Conservation (phyloP, 2,329 filamentous ascomycete genomes). For the Boeremia lycopersici region DNA sequence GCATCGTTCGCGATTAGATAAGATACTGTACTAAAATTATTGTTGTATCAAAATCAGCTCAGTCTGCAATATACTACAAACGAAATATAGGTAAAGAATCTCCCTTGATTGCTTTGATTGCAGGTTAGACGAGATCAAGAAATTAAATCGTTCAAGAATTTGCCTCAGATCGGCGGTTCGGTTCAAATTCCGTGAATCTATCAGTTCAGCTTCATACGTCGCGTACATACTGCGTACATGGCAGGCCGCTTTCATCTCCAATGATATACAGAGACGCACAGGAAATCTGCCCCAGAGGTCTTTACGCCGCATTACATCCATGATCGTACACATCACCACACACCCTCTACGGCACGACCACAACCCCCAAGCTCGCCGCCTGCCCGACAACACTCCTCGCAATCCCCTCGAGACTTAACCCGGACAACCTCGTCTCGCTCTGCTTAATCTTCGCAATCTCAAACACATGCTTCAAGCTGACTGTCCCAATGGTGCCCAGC, state of each 20-base stretch:
- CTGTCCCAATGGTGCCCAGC: conserved; percentile 77
- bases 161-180: background rate
- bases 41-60: background rate
- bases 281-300: background rate
- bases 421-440: conserved; percentile 54
- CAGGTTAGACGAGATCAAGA: too few relatives aligned
- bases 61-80: too few relatives aligned
- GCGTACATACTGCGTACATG: background rate
- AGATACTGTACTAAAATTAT: background rate
- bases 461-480: conserved; percentile 94
- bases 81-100: too few relatives aligned
- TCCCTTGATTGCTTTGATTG: too few relatives aligned
- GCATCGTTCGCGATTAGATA: background rate
- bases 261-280: background rate
- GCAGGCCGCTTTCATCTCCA: background rate
- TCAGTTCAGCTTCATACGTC: background rate
- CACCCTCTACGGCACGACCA: conserved; percentile 51
- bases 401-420: conserved; percentile 84
- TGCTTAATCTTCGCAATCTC: conserved; percentile 98
- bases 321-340: background rate
- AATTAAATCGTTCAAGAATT: background rate
- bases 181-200: background rate
- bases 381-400: conserved; percentile 71
- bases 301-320: background rate
- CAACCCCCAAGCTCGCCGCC: conserved; percentile 57